These are phyloP conservation scores for Dillenia turbinata DNA, from an alignment of 164 flowering plant species.

Conservation along the genomic window DNA sequence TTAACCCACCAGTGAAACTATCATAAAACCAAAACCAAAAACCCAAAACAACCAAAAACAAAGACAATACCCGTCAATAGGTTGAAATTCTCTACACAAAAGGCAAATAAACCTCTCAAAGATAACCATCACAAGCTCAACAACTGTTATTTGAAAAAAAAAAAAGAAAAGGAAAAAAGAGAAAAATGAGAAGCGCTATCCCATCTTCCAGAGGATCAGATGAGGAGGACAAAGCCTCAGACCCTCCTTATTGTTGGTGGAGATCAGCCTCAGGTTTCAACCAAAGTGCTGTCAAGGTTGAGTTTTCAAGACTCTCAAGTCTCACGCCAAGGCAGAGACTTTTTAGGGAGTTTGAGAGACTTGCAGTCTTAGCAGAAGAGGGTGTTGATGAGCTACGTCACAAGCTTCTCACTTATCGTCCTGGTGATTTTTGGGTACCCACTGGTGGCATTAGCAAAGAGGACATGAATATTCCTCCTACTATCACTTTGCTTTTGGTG, in stretches of 20 bases:
- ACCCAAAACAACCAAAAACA: too few relatives aligned
- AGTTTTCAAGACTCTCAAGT: slow-evolving; percentile 20
- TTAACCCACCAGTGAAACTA: too few relatives aligned
- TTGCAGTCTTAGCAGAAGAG: slow-evolving; percentile 46
- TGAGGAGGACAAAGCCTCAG: slow-evolving; percentile 21
- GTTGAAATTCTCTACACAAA: too few relatives aligned
- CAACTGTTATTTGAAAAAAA: too few relatives aligned
- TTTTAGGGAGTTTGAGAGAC: slow-evolving; percentile 69
- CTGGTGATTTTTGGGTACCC: slow-evolving; percentile 76
- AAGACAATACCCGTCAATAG: too few relatives aligned
- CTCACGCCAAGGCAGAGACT: slow-evolving; percentile 50
- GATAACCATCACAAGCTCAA: too few relatives aligned
- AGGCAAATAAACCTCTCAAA: too few relatives aligned
- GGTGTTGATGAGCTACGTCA: slow-evolving; percentile 71
- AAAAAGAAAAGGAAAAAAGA: too few relatives aligned
- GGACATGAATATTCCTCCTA: slow-evolving; percentile 51
- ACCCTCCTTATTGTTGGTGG: slow-evolving; percentile 45
- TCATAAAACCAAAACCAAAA: too few relatives aligned
- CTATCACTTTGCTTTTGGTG: slow-evolving; percentile 46
- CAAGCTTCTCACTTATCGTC: slow-evolving; percentile 45
- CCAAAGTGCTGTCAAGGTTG: slow-evolving; percentile 27
- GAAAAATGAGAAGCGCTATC: slow-evolving; percentile 13
- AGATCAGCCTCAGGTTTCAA: slow-evolving; percentile 34
- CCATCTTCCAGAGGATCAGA: slow-evolving; percentile 18
- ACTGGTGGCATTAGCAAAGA: slow-evolving; percentile 65